Percentiles rank a stretch among this genome's conserved stretches.
phyloP scores from a whole-genome alignment of 1,139 yeast species.

The Yamadazyma diospyri region DNA sequence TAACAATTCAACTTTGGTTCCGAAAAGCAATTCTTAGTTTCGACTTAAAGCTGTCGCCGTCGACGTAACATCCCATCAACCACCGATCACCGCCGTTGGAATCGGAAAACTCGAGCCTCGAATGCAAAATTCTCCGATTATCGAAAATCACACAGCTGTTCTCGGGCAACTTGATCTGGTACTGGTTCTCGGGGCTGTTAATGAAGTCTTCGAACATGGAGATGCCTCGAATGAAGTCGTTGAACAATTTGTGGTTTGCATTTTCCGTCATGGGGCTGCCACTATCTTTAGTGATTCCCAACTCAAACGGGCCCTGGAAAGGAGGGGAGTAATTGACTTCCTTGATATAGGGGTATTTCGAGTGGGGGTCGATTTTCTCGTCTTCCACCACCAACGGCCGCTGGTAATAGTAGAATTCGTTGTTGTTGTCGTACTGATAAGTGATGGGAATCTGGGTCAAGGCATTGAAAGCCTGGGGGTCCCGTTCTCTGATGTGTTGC shows the following conservation, averaged over 20 bases:
- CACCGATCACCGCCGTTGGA: slow-evolving; percentile 57
- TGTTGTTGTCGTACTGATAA: slow-evolving; percentile 65
- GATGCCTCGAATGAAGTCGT: slow-evolving; percentile 59
- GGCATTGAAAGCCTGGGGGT: slow-evolving; percentile 64
- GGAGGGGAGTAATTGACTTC: slow-evolving; percentile 80
- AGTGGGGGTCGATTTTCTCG: slow-evolving; percentile 26
- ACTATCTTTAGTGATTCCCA: slow-evolving; percentile 38
- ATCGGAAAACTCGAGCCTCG: slow-evolving; percentile 58
- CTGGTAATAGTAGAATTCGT: slow-evolving; percentile 60
- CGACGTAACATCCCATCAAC: slow-evolving; percentile 78
- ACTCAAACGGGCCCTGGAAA: slow-evolving; percentile 77
- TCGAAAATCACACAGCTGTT: slow-evolving; percentile 69
- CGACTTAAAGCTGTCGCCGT: slow-evolving; percentile 71
- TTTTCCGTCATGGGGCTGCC: slow-evolving; percentile 15
- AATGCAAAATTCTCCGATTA: slow-evolving; percentile 71
- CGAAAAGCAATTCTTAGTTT: slow-evolving; percentile 35
- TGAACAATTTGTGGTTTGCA: slow-evolving; percentile 30
- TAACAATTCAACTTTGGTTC: slow-evolving; percentile 4
- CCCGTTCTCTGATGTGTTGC: slow-evolving; percentile 46
- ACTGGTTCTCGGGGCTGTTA: slow-evolving; percentile 53
- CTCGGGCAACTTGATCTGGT: slow-evolving; percentile 54
- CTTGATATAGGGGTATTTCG: slow-evolving; percentile 41
- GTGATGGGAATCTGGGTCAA: slow-evolving; percentile 63
- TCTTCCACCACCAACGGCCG: slow-evolving; percentile 68
- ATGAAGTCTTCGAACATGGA: slow-evolving; percentile 57